Evolutionary conservation across 78 protist species (phyloP).

Genomic region (Mantamonas sphyraenae): DNA sequence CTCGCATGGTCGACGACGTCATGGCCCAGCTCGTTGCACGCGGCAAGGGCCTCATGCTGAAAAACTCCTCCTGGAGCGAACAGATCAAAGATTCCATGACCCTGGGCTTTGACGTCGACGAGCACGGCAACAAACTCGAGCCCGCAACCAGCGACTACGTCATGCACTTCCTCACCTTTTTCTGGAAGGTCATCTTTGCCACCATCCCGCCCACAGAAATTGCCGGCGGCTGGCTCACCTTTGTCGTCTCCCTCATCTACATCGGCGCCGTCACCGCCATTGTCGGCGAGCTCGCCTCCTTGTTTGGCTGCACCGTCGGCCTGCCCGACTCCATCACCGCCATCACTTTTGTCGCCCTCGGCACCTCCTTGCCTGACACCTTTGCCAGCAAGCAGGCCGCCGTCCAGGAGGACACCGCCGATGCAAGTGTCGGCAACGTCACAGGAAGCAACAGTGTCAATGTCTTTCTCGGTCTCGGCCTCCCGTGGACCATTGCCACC

Average conservation of each 20-base stretch:
- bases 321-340: slow-evolving; percentile 12
- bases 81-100: not conserved
- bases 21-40: not conserved
- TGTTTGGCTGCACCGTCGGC: slow-evolving; percentile 10
- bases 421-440: slow-evolving; percentile 7
- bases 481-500: slow-evolving; percentile 12
- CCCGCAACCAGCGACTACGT: not conserved
- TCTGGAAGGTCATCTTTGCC: slow-evolving; percentile 18
- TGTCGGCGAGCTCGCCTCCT: not conserved
- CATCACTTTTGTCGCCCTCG: slow-evolving; percentile 13
- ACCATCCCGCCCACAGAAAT: not conserved
- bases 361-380: slow-evolving; percentile 20
- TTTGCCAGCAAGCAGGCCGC: not conserved
- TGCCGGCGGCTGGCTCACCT: not conserved
- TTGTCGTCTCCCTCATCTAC: not conserved
- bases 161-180: not conserved
- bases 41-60: not conserved
- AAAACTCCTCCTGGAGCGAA: not conserved
- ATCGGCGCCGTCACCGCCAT: slow-evolving; percentile 2
- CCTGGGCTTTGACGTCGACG: not conserved
- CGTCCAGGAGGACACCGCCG: slow-evolving; percentile 4
- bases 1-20: not conserved
- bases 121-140: too few species aligned
- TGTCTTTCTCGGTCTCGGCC: slow-evolving; percentile 13
- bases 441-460: slow-evolving; percentile 6